Evolutionary conservation across 495 filamentous ascomycete genomes (phyloP), one percentile per base, ranked within the genome.

Genomic region (Penicillium cinerascens): DNA sequence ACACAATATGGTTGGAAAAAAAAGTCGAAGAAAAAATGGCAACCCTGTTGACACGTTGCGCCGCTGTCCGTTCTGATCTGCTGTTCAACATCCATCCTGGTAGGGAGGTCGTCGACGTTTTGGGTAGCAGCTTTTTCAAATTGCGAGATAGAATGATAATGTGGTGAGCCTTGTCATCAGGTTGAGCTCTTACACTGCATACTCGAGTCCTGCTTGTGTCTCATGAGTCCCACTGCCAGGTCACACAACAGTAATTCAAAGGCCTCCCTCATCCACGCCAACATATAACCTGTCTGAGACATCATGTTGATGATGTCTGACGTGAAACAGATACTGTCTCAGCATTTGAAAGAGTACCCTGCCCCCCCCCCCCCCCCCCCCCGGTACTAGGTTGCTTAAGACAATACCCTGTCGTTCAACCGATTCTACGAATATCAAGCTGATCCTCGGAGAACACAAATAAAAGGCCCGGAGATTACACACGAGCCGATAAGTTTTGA

Each of bases 211-310:
- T 23, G 17, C 1, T 27, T 38, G 36, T 39, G 55, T 57, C 29
- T 58, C 55, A 40, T 52, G 27, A 18, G 37, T 54, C 49, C 48
- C 27, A 47, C 45, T n/a, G 0, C 13, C 20, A 45, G 44, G 61
- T 64, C 26, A 21, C 44, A 64, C 61, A 43, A 11, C 5, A 27
- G 37, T 13, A 16, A 26, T 46, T 49, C 35, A 49, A 33, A 8
- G 21, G 1, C 2, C 10, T 33, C 16, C 2, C 10, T 33, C 16
- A 16, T 41, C 38, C 13, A 17, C 15, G 35, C 21, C 23, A n/a
- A 22, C n/a, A 18, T 41, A 20, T 40, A 33, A n/a, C 18, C 9
- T 42, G 4, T 33, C 22, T 21, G 40, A 52, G 21, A 52, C 44
- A 52, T 0, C 22, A 17, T 35, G 25, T 42, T 26, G 20, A 37